Conservation (phyloP, 495 filamentous ascomycete species). For the Aspergillus olivimuriae region DNA sequence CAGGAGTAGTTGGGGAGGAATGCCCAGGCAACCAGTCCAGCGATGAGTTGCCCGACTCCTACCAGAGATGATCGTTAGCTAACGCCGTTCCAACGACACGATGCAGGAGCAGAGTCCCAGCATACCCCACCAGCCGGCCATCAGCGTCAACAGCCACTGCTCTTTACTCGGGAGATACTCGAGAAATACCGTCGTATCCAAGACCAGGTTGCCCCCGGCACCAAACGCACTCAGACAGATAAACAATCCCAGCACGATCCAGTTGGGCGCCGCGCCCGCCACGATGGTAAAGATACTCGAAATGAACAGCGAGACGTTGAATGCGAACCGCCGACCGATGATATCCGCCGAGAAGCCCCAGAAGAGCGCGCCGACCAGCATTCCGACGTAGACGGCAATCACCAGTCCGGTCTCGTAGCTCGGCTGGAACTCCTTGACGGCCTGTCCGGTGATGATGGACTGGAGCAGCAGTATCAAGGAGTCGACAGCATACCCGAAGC, state of each 20-base stretch:
- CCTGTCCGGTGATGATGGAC: conserved; percentile 53
- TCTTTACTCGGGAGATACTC: conserved; percentile 43
- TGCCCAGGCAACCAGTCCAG: conserved; percentile 40
- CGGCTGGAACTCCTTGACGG: conserved; percentile 52
- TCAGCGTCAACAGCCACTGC: conserved; percentile 42
- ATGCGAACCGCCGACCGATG: conserved; percentile 48
- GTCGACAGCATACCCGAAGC: conserved; percentile 67
- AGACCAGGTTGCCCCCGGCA: conserved; percentile 60
- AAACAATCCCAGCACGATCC: conserved; percentile 43
- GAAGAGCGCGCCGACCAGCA: conserved; percentile 48
- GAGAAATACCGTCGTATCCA: conserved; percentile 59
- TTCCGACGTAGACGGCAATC: conserved; percentile 51
- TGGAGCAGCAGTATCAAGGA: conserved; percentile 62
- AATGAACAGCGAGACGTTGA: conserved; percentile 45
- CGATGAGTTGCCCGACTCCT: conserved; percentile 26
- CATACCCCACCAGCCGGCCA: conserved; percentile 47
- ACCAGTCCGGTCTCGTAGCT: conserved; percentile 35
- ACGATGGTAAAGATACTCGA: conserved; percentile 43
- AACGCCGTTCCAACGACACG: too few relatives aligned
- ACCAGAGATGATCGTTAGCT: too few relatives aligned
- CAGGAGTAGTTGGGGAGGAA: conserved; percentile 39
- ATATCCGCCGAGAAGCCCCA: conserved; percentile 50
- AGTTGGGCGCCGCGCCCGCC: conserved; percentile 43
- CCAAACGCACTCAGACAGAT: conserved; percentile 40
- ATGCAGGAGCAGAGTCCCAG: background rate